Base-by-base conservation (phyloP, 768 basidiomycete genomes). In the Rubroboletus satanas region DNA sequence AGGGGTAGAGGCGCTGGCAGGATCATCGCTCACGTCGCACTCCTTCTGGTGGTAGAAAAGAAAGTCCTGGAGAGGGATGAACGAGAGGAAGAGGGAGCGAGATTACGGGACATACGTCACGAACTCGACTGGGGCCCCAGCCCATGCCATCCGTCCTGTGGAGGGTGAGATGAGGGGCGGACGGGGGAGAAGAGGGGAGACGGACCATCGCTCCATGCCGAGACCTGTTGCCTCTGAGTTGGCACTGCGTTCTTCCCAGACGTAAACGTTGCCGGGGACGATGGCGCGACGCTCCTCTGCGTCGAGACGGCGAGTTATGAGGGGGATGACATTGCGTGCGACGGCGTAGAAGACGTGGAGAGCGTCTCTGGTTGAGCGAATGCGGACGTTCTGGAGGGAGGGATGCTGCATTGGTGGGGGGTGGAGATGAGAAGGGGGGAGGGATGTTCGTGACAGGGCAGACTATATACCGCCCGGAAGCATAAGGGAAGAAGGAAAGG, bases 221-320 rank as follows among this genome's bases (percentile, higher is more conserved):
- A 90, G 80, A 14, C 90, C 90, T 10, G 88, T 88, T 49, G 79
- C 76, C 65, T 90, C 88, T n/a, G 86, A 83, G 66, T 87, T 89
- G 7, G 89, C 87, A 26, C 87, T 87, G 58, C 89, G 85, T 62
- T 93, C 90, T 67, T 93, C 90, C 90, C 90, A 93, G 57, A 92
- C 87, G 62, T 90, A 92, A 23, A 91, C 87, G 61, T 88, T 88
- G 26, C 90, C 90, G 0, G 90, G 80, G 17, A 77, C 61, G 63
- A 93, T 87, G 17, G 81, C 81, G 45, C 84, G 77, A 39, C 90
- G 82, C 69, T 92, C 90, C 66, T 91, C 88, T 42, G 86, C 86
- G 66, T 92, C 90, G 61, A 93, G 80, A 8, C 90, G 84, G 52
- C 90, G 82, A 21, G 86, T 88, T 65, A 90, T 89, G 66, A 92